Conservation (phyloP, 129 eudicot genomes). For the Flaveria bidentis region DNA sequence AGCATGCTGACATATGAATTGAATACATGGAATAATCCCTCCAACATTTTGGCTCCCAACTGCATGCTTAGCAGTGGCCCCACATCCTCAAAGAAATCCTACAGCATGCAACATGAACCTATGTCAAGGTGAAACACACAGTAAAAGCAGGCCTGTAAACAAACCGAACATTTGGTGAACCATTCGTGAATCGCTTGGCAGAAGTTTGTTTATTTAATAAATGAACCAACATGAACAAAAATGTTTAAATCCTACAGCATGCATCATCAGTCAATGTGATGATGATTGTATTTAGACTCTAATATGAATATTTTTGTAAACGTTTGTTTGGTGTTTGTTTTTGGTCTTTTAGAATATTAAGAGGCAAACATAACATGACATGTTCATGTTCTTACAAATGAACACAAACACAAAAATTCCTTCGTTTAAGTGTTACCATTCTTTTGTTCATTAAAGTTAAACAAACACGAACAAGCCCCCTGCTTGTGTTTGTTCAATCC, state of each 20-base stretch:
- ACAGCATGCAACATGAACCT: conserved; percentile 17
- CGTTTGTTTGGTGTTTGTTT: background rate
- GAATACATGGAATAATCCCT: conserved; percentile 82
- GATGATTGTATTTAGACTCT: background rate
- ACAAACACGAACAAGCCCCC: background rate
- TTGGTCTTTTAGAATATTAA: background rate
- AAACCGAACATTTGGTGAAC: background rate
- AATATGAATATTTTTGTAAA: background rate
- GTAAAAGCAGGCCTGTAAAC: background rate
- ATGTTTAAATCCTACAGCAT: background rate
- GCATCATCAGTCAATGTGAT: background rate
- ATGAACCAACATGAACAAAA: background rate
- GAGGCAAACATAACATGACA: background rate
- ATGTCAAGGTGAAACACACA: background rate
- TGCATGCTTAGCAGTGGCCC: conserved; percentile 96
- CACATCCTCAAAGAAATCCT: conserved; percentile 97
- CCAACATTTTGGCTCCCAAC: conserved; percentile 88
- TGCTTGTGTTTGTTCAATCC: background rate
- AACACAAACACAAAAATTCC: background rate
- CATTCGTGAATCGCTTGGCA: background rate
- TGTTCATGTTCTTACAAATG: background rate
- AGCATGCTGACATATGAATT: conserved; percentile 74
- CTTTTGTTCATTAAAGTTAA: background rate
- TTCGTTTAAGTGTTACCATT: background rate
- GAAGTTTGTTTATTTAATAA: background rate